Base-by-base conservation (phyloP, 257 asterid genomes). In the Schizonepeta tenuifolia region DNA sequence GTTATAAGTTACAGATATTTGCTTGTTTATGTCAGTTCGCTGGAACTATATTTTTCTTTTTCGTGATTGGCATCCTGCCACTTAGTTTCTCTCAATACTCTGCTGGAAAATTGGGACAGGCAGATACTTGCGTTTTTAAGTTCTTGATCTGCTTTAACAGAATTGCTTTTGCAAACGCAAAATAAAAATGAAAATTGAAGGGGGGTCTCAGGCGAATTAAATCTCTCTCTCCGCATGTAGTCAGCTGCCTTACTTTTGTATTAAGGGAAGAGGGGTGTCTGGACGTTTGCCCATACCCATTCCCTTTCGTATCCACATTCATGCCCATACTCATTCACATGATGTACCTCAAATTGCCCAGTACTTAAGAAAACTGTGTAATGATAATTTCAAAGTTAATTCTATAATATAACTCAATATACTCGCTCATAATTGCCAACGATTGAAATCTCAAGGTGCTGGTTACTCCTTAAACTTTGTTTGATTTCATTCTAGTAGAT, bases 51-150 rank as follows among this genome's bases (percentile, higher is more conserved):
- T 54, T 54, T 24, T 14, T 18, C 12, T 18, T 50, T 50, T 50
- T n/a, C 12, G 33, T 33, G 64, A 69, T 44, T 62, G 33, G 67
- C 54, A 55, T 35, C 20, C 53, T 74, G 47, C 31, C 10, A 65
- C 72, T 79, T 53, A 40, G 43, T 28, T 49, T 36, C 33, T 58
- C 71, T 53, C 55, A 20, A 61, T 58, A 55, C 17, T 54, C 12
- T 28, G 2, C 64, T 66, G 59, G 2, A 49, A 58, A 49, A 35
- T 44, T 10, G 22, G 62, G 55, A 58, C 15, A 22, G 2, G 9
- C 8, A 15, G 35, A 18, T 51, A n/a, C 10, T 36, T 22, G 61
- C 38, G 17, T 31, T 64, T 10, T 56, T 14, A 63, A 44, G 21
- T 57, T 57, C 51, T 40, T 68, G 58, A 60, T 26, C 24, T 50